phyloP scores from a whole-genome alignment of 129 eudicot genomes.

The Cynara cardunculus region DNA sequence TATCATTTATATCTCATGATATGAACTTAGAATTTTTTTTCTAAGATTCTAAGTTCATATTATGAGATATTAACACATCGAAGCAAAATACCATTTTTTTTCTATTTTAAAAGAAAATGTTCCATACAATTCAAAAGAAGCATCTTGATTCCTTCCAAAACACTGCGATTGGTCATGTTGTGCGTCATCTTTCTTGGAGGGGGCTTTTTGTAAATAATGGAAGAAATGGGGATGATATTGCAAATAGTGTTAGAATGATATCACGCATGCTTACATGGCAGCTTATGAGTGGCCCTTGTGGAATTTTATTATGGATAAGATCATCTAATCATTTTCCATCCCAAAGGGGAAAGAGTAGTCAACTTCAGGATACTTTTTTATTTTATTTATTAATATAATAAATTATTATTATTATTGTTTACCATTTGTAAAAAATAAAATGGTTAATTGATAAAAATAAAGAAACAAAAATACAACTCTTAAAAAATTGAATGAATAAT shows the following conservation, averaged over 20 bases:
- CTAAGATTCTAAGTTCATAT: no score
- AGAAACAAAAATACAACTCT: not conserved
- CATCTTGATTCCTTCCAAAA: not conserved
- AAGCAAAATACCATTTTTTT: no score
- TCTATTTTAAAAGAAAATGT: no score
- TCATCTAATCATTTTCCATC: slow-evolving; percentile 17
- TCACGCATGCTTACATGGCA: slow-evolving; percentile 17
- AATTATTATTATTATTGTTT: not conserved
- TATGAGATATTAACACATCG: no score
- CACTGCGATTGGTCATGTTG: not conserved
- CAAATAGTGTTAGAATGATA: not conserved
- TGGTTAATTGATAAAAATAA: not conserved
- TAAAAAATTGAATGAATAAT: no score
- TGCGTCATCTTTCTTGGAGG: not conserved
- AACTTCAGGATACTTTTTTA: not conserved
- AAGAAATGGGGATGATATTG: not conserved
- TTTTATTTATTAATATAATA: not conserved
- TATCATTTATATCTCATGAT: no score
- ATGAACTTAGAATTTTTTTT: no score
- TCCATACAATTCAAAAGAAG: no score
- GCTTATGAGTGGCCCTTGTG: not conserved
- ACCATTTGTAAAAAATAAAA: not conserved
- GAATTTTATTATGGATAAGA: slow-evolving; percentile 13
- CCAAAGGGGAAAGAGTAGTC: not conserved
- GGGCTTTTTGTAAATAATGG: not conserved